phyloP scores from a whole-genome alignment of 148 eudicot species.

The Linanthus parryae region DNA sequence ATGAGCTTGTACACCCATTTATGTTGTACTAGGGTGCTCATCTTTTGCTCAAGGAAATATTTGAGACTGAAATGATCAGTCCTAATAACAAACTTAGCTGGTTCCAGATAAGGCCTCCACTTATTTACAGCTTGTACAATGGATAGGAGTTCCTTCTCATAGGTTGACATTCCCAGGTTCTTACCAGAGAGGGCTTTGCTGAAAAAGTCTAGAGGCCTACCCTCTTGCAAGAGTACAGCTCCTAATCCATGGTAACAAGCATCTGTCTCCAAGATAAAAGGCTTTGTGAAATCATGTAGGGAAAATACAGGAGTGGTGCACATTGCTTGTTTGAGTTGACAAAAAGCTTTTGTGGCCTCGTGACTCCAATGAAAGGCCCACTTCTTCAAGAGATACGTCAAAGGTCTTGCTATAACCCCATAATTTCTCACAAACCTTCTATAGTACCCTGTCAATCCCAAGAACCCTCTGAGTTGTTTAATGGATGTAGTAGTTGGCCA shows the following conservation, averaged over 20 bases:
- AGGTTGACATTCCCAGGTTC: background rate
- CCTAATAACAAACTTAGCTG: background rate
- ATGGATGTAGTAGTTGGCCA: background rate
- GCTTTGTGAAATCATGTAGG: background rate
- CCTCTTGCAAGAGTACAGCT: background rate
- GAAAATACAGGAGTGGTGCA: background rate
- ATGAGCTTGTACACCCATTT: no score
- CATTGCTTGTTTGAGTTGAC: background rate
- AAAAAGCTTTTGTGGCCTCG: background rate
- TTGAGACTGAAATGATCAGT: background rate
- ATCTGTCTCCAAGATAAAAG: background rate
- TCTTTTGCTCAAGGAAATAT: background rate
- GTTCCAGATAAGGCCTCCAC: background rate
- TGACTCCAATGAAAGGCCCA: background rate
- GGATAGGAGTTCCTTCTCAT: background rate
- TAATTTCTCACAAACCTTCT: background rate
- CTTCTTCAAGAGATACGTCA: background rate
- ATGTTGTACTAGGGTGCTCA: no score
- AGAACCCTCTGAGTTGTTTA: background rate
- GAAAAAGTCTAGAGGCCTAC: background rate
- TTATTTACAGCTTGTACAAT: background rate
- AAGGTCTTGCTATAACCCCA: background rate
- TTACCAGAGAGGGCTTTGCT: background rate
- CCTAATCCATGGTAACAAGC: background rate
- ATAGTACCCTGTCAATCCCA: background rate